phyloP scores from a whole-genome alignment of 1,139 yeast genomes.

The Lipomyces yarrowii region DNA sequence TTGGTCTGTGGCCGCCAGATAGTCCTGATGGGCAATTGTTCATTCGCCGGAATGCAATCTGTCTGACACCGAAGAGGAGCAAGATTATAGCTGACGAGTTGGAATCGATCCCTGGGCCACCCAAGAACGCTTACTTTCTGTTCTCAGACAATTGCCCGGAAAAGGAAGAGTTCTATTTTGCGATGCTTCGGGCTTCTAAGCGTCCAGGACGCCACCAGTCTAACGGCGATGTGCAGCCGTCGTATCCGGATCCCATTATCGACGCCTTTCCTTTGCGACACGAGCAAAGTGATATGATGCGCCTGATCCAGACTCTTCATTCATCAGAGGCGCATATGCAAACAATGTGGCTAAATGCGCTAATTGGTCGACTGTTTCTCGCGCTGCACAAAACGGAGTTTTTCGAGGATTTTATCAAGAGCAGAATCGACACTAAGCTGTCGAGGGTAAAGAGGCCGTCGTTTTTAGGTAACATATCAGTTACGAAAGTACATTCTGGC shows the following conservation, averaged over 20 bases:
- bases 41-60: constrained; percentile 77
- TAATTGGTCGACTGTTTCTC: constrained; percentile 78
- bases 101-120: constrained; percentile 17
- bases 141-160: constrained; percentile 77
- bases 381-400: constrained; percentile 71
- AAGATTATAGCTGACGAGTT: constrained; percentile 5
- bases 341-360: constrained; percentile 87
- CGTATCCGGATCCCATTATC: constrained; percentile 48
- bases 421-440: constrained; percentile 68
- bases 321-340: constrained; percentile 82
- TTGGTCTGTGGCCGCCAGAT: constrained; percentile 84
- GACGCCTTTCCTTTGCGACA: constrained; percentile 77
- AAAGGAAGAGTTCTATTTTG: constrained; percentile 65
- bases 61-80: constrained; percentile 45
- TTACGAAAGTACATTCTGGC: constrained; percentile 75
- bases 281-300: constrained; percentile 69
- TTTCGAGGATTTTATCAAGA: constrained; percentile 59
- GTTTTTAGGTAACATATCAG: constrained; percentile 78
- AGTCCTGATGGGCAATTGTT: constrained; percentile 74
- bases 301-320: constrained; percentile 72
- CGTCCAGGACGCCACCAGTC: constrained; percentile 51
- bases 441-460: constrained; percentile 84
- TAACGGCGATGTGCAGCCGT: background rate
- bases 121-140: constrained; percentile 61
- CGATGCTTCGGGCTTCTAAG: constrained; percentile 73